Base-by-base conservation (phyloP, 176 grass and related monocot genomes). In the Urochloa ruziziensis region DNA sequence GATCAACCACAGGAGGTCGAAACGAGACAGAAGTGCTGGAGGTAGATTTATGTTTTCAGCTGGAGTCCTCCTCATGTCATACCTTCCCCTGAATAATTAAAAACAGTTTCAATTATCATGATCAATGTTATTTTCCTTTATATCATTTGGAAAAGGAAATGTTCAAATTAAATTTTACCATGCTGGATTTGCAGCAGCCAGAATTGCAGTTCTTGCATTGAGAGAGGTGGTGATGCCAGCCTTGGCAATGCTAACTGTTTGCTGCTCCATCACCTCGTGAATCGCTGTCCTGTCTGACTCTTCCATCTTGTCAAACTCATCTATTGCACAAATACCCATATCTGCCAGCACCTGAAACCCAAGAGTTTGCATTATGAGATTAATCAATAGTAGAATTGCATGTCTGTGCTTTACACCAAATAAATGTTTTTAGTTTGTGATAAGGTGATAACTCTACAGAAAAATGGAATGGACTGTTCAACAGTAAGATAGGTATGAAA, bases 281-380 rank as follows among this genome's bases (percentile, higher is more conserved):
- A 99, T 99, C 6, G 97, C 91, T 63, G 97, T 99, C 92, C 97
- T 90, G 69, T 99, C 91, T 72, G 97, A 99, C 84, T 99, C 97
- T 79, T 99, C 97, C 97, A 99, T 99, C 86, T 99, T 99, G 78
- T 99, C 97, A 75, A 99, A 99, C 53, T 99, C 97, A 68, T 99
- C 97, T 74, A 99, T 99, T n/a, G 97, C 97, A 33, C 97, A 99
- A 73, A 99, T 99, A 46, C 93, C 97, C 97, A 99, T 96, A 80
- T 99, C 97, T 35, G 97, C 89, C 57, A 99, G 79, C 63, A 98
- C 96, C 96, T 98, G 87, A 78, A 88, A 95, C 77, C 35, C 47
- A 70, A 77, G 11, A 57, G 40, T 72, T 81, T 40, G 17, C 63
- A 62, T 18, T 61, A 52, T 65, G 14, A 60, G 30, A 80, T 39